Percentiles rank a stretch among this genome's conserved stretches.
phyloP scores from a whole-genome alignment of 345 rosid species.

The Sapria himalayana region DNA sequence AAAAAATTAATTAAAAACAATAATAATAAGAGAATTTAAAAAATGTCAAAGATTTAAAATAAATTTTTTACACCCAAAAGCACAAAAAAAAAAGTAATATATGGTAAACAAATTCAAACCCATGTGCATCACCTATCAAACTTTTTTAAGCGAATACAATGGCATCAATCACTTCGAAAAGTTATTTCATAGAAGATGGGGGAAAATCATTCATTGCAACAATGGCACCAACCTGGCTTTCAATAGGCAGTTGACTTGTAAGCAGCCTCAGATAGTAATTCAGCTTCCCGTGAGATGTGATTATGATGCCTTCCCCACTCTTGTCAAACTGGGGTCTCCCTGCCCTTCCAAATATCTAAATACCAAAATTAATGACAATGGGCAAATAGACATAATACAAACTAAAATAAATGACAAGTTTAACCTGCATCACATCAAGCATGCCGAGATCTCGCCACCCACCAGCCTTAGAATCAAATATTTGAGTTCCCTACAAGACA shows the following conservation, averaged over 20 bases:
- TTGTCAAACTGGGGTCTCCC: conserved; percentile 99
- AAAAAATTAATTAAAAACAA: too few relatives aligned
- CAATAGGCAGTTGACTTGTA: conserved; percentile 93
- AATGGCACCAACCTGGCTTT: conserved; percentile 82
- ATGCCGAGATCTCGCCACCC: conserved; percentile 97
- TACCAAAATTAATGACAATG: conserved; percentile 7
- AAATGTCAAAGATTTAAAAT: too few relatives aligned
- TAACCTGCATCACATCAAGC: conserved; percentile 98
- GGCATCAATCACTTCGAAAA: too few relatives aligned
- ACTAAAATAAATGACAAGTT: too few relatives aligned
- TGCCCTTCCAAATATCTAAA: conserved; percentile 93
- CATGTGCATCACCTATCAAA: too few relatives aligned
- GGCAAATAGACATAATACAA: background rate
- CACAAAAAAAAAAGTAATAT: too few relatives aligned
- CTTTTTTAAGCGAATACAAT: too few relatives aligned
- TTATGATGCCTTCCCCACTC: conserved; percentile 96
- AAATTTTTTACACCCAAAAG: too few relatives aligned
- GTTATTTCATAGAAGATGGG: too few relatives aligned
- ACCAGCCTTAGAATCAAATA: conserved; percentile 96
- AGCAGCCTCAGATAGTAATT: conserved; percentile 76
- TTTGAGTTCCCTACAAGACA: conserved; percentile 64
- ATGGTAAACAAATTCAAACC: too few relatives aligned
- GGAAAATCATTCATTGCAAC: too few relatives aligned
- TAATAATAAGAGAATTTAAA: too few relatives aligned
- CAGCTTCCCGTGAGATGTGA: conserved; percentile 86